A percentile compares a stretch with the other conserved stretches of the same genome.
Evolutionary conservation across 768 basidiomycete genomes (phyloP).

Genomic region (Suillus clintonianus): DNA sequence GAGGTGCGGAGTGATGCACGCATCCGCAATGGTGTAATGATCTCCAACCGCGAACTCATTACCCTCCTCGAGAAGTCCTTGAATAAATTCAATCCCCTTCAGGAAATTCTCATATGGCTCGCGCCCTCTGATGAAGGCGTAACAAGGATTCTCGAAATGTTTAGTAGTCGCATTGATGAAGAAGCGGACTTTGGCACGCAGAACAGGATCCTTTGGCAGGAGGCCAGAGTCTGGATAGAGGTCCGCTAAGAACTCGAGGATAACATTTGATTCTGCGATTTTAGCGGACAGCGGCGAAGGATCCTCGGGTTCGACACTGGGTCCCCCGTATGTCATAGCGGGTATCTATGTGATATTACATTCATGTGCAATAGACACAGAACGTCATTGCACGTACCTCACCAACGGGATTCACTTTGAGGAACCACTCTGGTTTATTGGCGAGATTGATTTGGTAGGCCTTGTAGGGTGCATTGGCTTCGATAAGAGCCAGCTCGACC

Average conservation of each 20-base stretch:
- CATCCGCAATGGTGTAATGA: slow-evolving; percentile 61
- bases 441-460: slow-evolving; percentile 55
- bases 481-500: slow-evolving; percentile 57
- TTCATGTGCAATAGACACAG: background rate
- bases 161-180: slow-evolving; percentile 55
- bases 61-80: slow-evolving; percentile 47
- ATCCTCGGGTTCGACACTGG: slow-evolving; percentile 47
- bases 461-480: slow-evolving; percentile 47
- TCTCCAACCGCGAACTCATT: slow-evolving; percentile 38
- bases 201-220: slow-evolving; percentile 53
- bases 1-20: slow-evolving; percentile 56
- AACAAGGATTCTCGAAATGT: slow-evolving; percentile 17
- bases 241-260: slow-evolving; percentile 65
- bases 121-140: slow-evolving; percentile 32
- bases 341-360: slow-evolving; percentile 42
- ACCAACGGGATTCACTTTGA: slow-evolving; percentile 59
- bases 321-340: slow-evolving; percentile 59
- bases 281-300: slow-evolving; percentile 58
- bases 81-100: slow-evolving; percentile 45
- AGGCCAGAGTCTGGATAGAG: slow-evolving; percentile 46
- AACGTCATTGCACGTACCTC: slow-evolving; percentile 42
- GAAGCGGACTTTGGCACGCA: slow-evolving; percentile 56
- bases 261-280: slow-evolving; percentile 60
- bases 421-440: slow-evolving; percentile 70
- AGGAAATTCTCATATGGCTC: slow-evolving; percentile 41